A percentile compares a stretch with the other conserved stretches of the same genome.
These are phyloP conservation scores for Papiliotrema laurentii DNA, from an alignment of 1,284 basidiomycete genomes.

Conservation along the genomic window DNA sequence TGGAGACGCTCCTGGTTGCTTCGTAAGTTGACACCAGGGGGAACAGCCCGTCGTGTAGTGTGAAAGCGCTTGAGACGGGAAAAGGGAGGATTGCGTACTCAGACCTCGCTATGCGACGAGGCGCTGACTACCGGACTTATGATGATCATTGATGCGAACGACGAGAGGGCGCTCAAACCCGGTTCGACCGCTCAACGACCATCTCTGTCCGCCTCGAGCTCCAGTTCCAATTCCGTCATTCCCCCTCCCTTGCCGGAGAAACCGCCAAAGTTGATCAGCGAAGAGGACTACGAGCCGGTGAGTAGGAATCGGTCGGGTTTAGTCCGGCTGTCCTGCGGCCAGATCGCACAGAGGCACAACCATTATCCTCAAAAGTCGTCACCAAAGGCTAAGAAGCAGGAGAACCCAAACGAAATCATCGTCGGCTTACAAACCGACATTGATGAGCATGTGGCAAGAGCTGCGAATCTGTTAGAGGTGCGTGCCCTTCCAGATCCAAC, in stretches of 20 bases:
- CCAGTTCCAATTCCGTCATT: background rate
- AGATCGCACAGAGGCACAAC: too few relatives aligned
- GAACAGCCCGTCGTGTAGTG: slow-evolving; percentile 5
- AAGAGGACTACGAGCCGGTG: slow-evolving; percentile 34
- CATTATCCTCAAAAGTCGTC: background rate
- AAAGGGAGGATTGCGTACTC: too few relatives aligned
- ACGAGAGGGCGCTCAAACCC: slow-evolving; percentile 11
- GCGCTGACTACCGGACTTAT: background rate
- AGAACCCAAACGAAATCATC: slow-evolving; percentile 44
- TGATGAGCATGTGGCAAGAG: slow-evolving; percentile 31
- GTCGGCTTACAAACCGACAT: slow-evolving; percentile 32
- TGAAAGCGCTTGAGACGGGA: background rate
- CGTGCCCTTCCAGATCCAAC: too few relatives aligned
- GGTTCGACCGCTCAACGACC: background rate
- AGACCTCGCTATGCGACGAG: too few relatives aligned
- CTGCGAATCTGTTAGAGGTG: slow-evolving; percentile 32
- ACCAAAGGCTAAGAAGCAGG: slow-evolving; percentile 12
- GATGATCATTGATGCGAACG: slow-evolving; percentile 20
- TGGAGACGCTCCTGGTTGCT: slow-evolving; percentile 37
- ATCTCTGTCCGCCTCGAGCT: background rate
- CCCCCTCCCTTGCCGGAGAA: slow-evolving; percentile 1
- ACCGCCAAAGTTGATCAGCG: slow-evolving; percentile 16
- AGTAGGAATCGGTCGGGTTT: too few relatives aligned
- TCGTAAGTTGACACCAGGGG: slow-evolving; percentile 18
- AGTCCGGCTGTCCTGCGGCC: too few relatives aligned